Evolutionary conservation across 208 protist genomes (phyloP), one percentile per base, ranked within the genome.

Genomic region (Porcisia hertigi): DNA sequence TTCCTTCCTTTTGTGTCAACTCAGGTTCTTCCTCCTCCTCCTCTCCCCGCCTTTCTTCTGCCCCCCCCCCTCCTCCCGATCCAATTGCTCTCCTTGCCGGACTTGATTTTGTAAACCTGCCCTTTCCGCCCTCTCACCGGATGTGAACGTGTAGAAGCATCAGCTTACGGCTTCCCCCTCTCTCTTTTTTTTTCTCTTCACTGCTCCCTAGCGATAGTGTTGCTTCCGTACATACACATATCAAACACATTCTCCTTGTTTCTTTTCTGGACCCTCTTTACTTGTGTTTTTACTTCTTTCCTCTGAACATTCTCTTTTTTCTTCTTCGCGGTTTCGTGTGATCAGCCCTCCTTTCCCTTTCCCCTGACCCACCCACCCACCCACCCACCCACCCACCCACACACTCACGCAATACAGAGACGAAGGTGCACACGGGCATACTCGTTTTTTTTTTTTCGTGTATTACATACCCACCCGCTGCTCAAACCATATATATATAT

Each of bases 191-290:
- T 60, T 30, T 3, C 20, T 30, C 23, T 60, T 60, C 47, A 52
- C 47, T 52, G 47, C 47, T 52, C 11, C 47, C 47, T 23, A 23
- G 30, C 58, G 58, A 36, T 63, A 52, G 47, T 52, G 47, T 52
- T 52, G 47, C 47, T 25, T 36, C 20, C n/a, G 64, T 69, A 69
- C 39, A 75, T 64, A 59, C 39, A 75, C 58, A 69, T 77, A 70
- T 45, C 47, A 12, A 52, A 52, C 47, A 52, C 47, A 52, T 12
- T 5, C 8, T 14, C 11, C 5, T 52, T 12, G 0, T 52, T 12
- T 52, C 47, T 52, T 52, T 52, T 12, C 47, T 52, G 47, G 47
- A 12, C 47, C 5, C 11, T 52, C 11, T 52, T 52, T 52, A 14
- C 11, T 52, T 12, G 5, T 52, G 11, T 52, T 52, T 52, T 12